Conservation (phyloP, 164 flowering plant species). For the Liquidambar formosana region DNA sequence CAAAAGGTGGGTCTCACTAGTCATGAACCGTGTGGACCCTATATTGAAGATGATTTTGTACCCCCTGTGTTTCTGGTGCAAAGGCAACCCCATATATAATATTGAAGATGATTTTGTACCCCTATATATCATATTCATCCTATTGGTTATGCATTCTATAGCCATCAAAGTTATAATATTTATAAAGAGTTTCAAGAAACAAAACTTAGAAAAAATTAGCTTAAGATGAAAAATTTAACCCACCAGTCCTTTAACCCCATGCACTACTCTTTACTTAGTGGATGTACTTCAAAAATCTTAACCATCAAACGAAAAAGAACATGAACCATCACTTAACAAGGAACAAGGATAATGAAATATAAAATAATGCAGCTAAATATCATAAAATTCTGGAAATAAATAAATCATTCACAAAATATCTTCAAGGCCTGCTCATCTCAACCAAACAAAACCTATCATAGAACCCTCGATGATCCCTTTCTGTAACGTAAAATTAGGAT, state of each 20-base stretch:
- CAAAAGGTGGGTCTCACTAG: too few species aligned
- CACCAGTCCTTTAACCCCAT: conserved; percentile 83
- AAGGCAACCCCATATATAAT: too few species aligned
- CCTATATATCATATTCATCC: too few species aligned
- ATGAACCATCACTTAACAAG: not conserved
- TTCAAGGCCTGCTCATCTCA: not conserved
- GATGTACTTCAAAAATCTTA: not conserved
- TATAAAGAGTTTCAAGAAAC: too few species aligned
- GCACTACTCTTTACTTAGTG: conserved; percentile 34
- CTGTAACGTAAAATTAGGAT: not conserved
- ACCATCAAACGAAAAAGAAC: not conserved
- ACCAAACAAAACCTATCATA: not conserved
- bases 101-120: too few species aligned
- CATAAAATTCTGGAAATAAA: not conserved
- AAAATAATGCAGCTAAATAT: not conserved
- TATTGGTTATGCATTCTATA: too few species aligned
- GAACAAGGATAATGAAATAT: not conserved
- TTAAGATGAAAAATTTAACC: conserved; percentile 7
- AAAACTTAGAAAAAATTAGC: too few species aligned
- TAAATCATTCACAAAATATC: not conserved
- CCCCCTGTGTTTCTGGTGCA: too few species aligned
- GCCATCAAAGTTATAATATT: too few species aligned
- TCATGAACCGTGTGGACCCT: too few species aligned
- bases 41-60: too few species aligned
- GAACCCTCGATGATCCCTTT: not conserved